Evolutionary conservation across 2,329 filamentous ascomycete species (phyloP).

Genomic region (Gaeumannomyces sp.): DNA sequence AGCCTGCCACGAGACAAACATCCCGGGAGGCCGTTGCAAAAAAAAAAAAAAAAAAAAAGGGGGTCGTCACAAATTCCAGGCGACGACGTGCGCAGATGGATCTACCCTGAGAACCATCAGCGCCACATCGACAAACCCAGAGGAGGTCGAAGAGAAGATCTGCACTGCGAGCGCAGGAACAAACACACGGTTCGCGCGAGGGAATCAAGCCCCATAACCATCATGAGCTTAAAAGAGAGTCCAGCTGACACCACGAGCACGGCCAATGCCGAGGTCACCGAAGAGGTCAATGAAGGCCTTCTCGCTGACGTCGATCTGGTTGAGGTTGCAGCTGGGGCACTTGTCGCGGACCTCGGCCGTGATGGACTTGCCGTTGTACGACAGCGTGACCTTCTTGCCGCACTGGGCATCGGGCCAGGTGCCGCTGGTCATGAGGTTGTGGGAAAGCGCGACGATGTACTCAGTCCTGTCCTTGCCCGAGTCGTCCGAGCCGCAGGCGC

Average conservation of each 20-base stretch:
- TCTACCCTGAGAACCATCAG: too few species aligned
- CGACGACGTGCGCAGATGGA: background rate
- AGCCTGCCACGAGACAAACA: background rate
- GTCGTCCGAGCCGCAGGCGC: slow-evolving; percentile 62
- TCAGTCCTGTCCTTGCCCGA: slow-evolving; percentile 45
- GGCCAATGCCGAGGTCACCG: slow-evolving; percentile 28
- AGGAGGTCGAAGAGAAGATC: background rate
- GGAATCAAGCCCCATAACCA: background rate
- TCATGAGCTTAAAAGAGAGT: slow-evolving; percentile 20
- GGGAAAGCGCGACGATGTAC: slow-evolving; percentile 64
- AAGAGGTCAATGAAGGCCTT: slow-evolving; percentile 44
- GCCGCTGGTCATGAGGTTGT: slow-evolving; percentile 52
- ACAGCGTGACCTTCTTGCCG: slow-evolving; percentile 61
- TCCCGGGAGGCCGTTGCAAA: background rate
- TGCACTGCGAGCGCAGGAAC: background rate
- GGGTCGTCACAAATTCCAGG: background rate
- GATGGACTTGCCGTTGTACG: slow-evolving; percentile 45
- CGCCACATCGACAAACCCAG: background rate
- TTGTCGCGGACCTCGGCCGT: slow-evolving; percentile 63
- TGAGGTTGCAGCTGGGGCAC: slow-evolving; percentile 59
- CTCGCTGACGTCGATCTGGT: slow-evolving; percentile 46
- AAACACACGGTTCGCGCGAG: background rate
- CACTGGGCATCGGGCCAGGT: slow-evolving; percentile 68
- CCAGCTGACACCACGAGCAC: slow-evolving; percentile 24
- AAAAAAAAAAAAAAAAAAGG: background rate